phyloP scores from a whole-genome alignment of 345 rosid genomes.

The Pistacia integerrima region DNA sequence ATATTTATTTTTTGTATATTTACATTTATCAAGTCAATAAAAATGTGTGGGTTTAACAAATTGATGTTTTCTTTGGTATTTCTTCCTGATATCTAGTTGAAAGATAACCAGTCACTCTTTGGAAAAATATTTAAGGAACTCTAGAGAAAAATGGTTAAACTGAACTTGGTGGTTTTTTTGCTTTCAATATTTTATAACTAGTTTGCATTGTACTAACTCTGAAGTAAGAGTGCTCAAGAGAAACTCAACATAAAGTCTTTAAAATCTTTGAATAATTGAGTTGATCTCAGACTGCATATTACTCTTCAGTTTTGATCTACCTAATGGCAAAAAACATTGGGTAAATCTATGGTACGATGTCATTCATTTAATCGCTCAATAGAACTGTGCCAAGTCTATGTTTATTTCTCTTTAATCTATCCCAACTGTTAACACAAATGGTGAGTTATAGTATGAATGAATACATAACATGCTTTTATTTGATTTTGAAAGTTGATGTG shows the following conservation, averaged over 20 bases:
- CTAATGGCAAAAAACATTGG: background rate
- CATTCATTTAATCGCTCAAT: no score
- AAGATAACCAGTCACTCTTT: background rate
- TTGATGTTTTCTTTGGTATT: background rate
- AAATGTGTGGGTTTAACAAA: background rate
- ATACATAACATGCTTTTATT: no score
- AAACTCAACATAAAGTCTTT: background rate
- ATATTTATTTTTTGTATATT: background rate
- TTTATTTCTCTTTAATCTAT: no score
- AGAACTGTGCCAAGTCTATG: no score
- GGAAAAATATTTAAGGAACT: background rate
- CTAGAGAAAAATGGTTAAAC: no score
- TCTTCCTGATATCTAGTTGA: background rate
- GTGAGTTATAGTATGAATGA: no score
- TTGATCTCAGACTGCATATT: background rate
- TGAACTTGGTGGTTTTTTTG: background rate
- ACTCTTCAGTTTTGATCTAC: background rate
- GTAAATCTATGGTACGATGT: no score
- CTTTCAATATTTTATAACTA: background rate
- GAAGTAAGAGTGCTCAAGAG: background rate
- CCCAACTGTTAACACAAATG: no score
- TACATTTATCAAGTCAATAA: background rate
- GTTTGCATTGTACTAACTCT: background rate
- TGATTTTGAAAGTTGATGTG: no score
- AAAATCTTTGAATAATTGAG: background rate